Conservation (phyloP, 2,329 filamentous ascomycete species). For the Laburnicola sp. region DNA sequence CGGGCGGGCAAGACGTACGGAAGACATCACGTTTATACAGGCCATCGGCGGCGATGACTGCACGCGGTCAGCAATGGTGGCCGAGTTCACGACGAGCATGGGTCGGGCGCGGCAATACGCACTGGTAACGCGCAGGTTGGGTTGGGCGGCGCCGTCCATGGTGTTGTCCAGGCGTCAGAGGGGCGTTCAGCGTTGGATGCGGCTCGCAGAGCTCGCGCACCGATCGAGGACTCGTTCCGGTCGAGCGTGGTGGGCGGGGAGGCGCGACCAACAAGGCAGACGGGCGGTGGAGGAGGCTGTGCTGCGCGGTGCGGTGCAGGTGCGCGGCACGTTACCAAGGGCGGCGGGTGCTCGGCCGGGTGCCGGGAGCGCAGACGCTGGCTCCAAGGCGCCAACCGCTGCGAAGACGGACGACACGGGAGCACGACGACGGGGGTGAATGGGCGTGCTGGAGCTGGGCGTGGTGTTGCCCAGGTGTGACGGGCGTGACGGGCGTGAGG, state of each 20-base stretch:
- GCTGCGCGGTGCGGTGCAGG: constrained; percentile 19
- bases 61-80: constrained; percentile 28
- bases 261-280: constrained; percentile 20
- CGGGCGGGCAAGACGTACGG: constrained; percentile 63
- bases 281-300: constrained; percentile 39
- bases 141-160: constrained; percentile 57
- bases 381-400: constrained; percentile 19
- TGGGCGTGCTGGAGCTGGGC: neutral
- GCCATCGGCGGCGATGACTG: constrained; percentile 97
- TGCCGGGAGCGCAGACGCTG: constrained; percentile 20
- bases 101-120: constrained; percentile 43
- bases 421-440: neutral
- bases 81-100: neutral
- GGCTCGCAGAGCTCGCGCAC: constrained; percentile 40
- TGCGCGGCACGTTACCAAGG: constrained; percentile 31
- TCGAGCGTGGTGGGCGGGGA: constrained; percentile 15
- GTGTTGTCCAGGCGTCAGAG: constrained; percentile 19
- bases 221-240: constrained; percentile 8
- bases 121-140: constrained; percentile 95
- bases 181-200: constrained; percentile 14
- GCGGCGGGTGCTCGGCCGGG: constrained; percentile 23
- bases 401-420: constrained; percentile 1
- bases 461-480: no score
- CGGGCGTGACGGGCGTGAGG: neutral
- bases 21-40: constrained; percentile 99